phyloP scores from a whole-genome alignment of 768 basidiomycete genomes.

The Rhodotorula paludigena region DNA sequence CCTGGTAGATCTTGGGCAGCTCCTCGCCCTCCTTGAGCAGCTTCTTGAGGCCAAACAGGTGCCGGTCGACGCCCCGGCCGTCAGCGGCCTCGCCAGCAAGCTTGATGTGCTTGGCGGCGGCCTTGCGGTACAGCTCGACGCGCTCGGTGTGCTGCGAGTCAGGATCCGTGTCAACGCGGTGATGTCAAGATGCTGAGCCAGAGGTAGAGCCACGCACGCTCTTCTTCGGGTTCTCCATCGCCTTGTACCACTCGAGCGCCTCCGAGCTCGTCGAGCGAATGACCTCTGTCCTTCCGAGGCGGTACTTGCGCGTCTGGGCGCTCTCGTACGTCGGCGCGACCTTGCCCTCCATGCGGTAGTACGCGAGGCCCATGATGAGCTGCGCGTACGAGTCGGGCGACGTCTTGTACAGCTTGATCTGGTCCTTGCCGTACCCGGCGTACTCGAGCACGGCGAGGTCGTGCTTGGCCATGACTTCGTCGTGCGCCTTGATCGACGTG shows the following conservation, averaged over 20 bases:
- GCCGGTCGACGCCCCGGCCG: constrained; percentile 89
- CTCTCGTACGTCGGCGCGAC: constrained; percentile 66
- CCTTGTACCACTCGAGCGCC: constrained; percentile 76
- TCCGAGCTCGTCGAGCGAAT: constrained; percentile 80
- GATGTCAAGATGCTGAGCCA: constrained; percentile 3
- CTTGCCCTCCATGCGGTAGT: constrained; percentile 63
- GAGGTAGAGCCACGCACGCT: constrained; percentile 50
- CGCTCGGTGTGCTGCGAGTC: constrained; percentile 56
- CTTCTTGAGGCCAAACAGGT: constrained; percentile 83
- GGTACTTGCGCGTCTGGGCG: constrained; percentile 87
- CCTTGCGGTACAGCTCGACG: constrained; percentile 64
- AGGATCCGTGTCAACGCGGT: neutral
- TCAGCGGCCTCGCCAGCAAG: constrained; percentile 89
- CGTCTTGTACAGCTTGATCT: constrained; percentile 59
- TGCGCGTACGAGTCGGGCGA: constrained; percentile 89
- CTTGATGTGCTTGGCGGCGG: constrained; percentile 73
- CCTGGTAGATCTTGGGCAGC: constrained; percentile 50
- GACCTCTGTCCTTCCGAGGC: constrained; percentile 88
- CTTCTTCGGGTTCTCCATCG: constrained; percentile 65
- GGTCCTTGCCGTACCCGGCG: constrained; percentile 78
- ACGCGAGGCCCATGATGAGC: constrained; percentile 91
- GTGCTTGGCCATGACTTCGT: constrained; percentile 68
- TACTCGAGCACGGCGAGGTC: constrained; percentile 81
- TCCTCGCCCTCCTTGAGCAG: constrained; percentile 67
- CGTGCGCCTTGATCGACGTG: constrained; percentile 63